Evolutionary conservation across 75 land plant species (phyloP).

Genomic region (Cunninghamia lanceolata): DNA sequence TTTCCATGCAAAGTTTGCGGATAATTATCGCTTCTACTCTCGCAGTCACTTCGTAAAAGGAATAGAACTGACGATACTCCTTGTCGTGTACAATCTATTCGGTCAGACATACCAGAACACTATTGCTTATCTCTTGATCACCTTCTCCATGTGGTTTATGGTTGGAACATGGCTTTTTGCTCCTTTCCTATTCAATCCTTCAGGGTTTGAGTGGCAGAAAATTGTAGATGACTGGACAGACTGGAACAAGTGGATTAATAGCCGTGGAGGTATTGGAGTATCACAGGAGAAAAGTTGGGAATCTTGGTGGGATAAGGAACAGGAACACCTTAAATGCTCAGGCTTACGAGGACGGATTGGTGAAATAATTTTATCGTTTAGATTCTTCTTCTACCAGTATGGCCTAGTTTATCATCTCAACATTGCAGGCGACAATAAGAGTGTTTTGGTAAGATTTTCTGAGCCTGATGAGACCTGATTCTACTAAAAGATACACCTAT

Average conservation of each 20-base stretch:
- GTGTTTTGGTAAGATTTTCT: slow-evolving; percentile 44
- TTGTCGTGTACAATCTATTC: slow-evolving; percentile 74
- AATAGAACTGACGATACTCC: slow-evolving; percentile 80
- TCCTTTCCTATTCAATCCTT: slow-evolving; percentile 71
- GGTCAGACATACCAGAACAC: slow-evolving; percentile 51
- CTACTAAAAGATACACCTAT: not conserved
- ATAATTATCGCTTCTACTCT: slow-evolving; percentile 92
- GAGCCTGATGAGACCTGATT: not conserved
- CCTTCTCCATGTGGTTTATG: slow-evolving; percentile 92
- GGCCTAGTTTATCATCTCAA: slow-evolving; percentile 79
- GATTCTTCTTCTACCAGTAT: slow-evolving; percentile 81
- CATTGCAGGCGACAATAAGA: slow-evolving; percentile 30
- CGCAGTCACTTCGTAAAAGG: slow-evolving; percentile 98
- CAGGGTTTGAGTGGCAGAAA: slow-evolving; percentile 91
- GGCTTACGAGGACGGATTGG: slow-evolving; percentile 62
- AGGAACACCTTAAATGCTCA: slow-evolving; percentile 72
- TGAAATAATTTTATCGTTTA: slow-evolving; percentile 61
- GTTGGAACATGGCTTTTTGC: slow-evolving; percentile 82
- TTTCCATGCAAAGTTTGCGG: slow-evolving; percentile 93
- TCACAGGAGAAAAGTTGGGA: slow-evolving; percentile 92
- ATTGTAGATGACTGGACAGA: slow-evolving; percentile 99
- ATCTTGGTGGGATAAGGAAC: slow-evolving; percentile 99
- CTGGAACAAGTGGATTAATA: slow-evolving; percentile 96
- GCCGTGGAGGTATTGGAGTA: slow-evolving; percentile 92
- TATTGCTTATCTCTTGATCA: slow-evolving; percentile 70